Evolutionary conservation across 495 filamentous ascomycete species (phyloP).

Genomic region (Polyplosphaeria fusca): DNA sequence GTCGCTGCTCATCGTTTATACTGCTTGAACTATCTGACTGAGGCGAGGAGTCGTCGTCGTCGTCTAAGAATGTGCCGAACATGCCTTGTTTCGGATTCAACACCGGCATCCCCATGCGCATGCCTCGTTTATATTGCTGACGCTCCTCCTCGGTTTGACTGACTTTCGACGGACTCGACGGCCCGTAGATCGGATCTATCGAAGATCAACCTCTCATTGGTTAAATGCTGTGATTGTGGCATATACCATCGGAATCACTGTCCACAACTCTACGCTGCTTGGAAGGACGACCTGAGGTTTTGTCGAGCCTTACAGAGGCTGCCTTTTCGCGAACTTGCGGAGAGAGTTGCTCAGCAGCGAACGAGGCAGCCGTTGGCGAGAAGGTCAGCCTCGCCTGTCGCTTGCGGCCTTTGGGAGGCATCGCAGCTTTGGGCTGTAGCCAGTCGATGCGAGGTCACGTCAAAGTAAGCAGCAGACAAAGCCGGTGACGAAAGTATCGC

Average conservation of each 20-base stretch:
- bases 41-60: not conserved
- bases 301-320: conserved; percentile 33
- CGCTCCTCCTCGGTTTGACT: too few relatives aligned
- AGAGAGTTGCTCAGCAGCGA: conserved; percentile 24
- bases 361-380: conserved; percentile 38
- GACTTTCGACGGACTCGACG: too few relatives aligned
- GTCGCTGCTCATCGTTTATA: not conserved
- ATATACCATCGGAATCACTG: conserved; percentile 14
- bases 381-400: conserved; percentile 40
- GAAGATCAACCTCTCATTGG: too few relatives aligned
- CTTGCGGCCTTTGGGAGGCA: not conserved
- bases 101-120: conserved; percentile 16
- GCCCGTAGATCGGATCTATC: too few relatives aligned
- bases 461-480: too few relatives aligned
- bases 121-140: too few relatives aligned
- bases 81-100: not conserved
- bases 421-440: too few relatives aligned
- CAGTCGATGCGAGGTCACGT: too few relatives aligned
- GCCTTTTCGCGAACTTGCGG: conserved; percentile 32
- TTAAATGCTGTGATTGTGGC: too few relatives aligned
- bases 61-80: not conserved
- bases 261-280: conserved; percentile 36
- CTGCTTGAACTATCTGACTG: not conserved
- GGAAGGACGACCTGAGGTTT: conserved; percentile 18
- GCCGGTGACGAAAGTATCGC: too few relatives aligned